These are phyloP conservation scores for Daldinia sp. DNA, from an alignment of 2,329 filamentous ascomycete species.

Conservation along the genomic window DNA sequence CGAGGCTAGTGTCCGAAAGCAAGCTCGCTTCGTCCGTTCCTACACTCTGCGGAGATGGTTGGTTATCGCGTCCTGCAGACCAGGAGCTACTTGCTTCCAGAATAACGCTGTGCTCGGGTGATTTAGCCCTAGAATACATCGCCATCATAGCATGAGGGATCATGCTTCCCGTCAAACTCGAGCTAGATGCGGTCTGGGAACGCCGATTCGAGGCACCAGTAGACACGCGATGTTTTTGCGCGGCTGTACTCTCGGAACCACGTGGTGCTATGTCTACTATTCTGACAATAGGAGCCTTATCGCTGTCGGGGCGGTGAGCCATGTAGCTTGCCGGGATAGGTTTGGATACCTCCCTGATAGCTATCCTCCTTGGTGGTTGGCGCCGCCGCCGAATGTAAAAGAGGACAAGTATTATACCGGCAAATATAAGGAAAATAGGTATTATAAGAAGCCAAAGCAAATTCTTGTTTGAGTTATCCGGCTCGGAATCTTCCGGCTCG, in stretches of 20 bases:
- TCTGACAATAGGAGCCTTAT: constrained; percentile 32
- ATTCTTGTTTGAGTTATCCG: constrained; percentile 33
- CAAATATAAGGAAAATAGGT: constrained; percentile 36
- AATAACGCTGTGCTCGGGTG: constrained; percentile 24
- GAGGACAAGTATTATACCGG: constrained; percentile 36
- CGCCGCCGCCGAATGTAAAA: constrained; percentile 40
- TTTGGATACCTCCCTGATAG: constrained; percentile 42
- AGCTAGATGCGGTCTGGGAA: constrained; percentile 21
- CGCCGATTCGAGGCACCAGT: constrained; percentile 27
- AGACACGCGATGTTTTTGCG: constrained; percentile 11
- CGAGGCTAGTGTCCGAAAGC: constrained; percentile 44
- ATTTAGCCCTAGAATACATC: constrained; percentile 31
- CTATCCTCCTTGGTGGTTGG: constrained; percentile 30
- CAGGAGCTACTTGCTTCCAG: constrained; percentile 32
- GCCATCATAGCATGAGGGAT: constrained; percentile 39
- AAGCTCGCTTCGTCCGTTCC: constrained; percentile 40
- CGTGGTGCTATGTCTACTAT: constrained; percentile 36
- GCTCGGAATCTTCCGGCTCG: constrained; percentile 15
- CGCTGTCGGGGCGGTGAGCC: constrained; percentile 31
- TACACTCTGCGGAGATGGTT: constrained; percentile 7
- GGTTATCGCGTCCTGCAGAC: constrained; percentile 29
- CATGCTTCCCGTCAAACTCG: constrained; percentile 21
- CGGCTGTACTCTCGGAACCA: constrained; percentile 1
- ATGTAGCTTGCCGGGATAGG: constrained; percentile 44
- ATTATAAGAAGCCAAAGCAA: constrained; percentile 44